Evolutionary conservation across 495 filamentous ascomycete species (phyloP).

Genomic region (Hypoxylon cercidicola): DNA sequence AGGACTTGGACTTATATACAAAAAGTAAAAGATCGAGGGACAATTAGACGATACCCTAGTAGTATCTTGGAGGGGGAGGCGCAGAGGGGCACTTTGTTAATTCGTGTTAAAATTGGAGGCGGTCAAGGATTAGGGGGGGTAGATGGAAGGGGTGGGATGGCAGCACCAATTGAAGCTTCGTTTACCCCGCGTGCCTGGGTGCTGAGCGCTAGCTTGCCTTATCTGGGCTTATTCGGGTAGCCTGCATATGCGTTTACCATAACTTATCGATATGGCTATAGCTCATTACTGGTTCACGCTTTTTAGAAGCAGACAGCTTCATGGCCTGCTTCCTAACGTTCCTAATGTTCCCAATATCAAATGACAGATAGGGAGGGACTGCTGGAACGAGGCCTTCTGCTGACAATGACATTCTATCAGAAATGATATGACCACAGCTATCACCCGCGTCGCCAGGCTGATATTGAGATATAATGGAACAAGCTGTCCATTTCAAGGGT

Average conservation of each 20-base stretch:
- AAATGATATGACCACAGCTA: not conserved
- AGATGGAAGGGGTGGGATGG: not conserved
- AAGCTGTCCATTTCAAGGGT: not conserved
- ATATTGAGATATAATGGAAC: not conserved
- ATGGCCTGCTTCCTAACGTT: not conserved
- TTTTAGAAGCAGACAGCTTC: no score
- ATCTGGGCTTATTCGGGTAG: not conserved
- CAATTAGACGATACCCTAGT: conserved; percentile 29
- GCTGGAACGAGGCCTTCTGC: no score
- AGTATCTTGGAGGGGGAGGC: conserved; percentile 28
- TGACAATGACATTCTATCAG: not conserved
- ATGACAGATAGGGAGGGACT: no score
- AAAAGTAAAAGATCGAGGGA: conserved; percentile 13
- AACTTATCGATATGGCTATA: conserved; percentile 11
- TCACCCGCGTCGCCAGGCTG: not conserved
- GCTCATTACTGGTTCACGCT: no score
- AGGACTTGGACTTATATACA: not conserved
- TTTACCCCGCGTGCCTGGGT: conserved; percentile 28
- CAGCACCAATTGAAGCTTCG: conserved; percentile 36
- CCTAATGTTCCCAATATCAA: no score
- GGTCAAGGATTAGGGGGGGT: conserved; percentile 26
- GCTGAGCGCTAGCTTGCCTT: conserved; percentile 10
- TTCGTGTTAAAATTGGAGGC: conserved; percentile 20
- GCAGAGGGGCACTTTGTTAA: conserved; percentile 18
- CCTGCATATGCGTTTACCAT: conserved; percentile 4